Evolutionary conservation across 2,329 filamentous ascomycete species (phyloP).

Genomic region (Karstenula rhodostoma): DNA sequence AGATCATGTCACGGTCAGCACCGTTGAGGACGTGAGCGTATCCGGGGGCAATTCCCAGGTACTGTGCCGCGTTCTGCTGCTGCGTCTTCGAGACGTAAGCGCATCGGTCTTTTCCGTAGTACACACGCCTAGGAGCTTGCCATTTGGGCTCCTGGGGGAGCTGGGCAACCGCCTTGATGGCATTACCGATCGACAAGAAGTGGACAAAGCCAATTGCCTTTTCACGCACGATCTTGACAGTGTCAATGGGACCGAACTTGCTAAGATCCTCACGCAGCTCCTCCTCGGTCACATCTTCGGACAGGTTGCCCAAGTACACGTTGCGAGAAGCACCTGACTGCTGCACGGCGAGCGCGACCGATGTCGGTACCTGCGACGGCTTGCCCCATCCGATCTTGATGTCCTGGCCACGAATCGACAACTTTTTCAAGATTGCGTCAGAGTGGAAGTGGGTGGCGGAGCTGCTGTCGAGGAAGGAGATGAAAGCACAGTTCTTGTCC

Average conservation of each 20-base stretch:
- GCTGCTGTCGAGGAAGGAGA: slow-evolving; percentile 97
- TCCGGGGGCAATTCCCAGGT: slow-evolving; percentile 93
- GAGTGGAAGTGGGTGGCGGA: slow-evolving; percentile 99
- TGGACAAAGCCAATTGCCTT: slow-evolving; percentile 98
- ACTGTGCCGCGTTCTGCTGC: slow-evolving; percentile 98
- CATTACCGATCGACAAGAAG: slow-evolving; percentile 96
- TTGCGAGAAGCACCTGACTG: slow-evolving; percentile 97
- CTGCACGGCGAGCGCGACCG: slow-evolving; percentile 95
- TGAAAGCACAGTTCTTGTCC: slow-evolving; percentile 99
- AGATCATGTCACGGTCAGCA: slow-evolving; percentile 95
- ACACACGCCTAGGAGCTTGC: slow-evolving; percentile 93
- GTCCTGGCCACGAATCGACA: slow-evolving; percentile 97
- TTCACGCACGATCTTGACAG: slow-evolving; percentile 95
- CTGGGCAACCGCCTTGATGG: slow-evolving; percentile 97
- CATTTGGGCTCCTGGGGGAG: slow-evolving; percentile 96
- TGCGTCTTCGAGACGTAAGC: slow-evolving; percentile 99
- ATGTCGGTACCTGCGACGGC: slow-evolving; percentile 96
- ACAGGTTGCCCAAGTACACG: slow-evolving; percentile 92
- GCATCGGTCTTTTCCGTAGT: slow-evolving; percentile 98
- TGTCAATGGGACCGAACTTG: slow-evolving; percentile 97
- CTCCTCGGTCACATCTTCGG: slow-evolving; percentile 89
- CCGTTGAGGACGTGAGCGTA: slow-evolving; percentile 97
- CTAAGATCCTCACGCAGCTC: slow-evolving; percentile 93
- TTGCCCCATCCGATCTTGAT: slow-evolving; percentile 99
- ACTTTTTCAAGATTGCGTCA: slow-evolving; percentile 98